phyloP scores from a whole-genome alignment of 1,284 basidiomycete genomes.

The Sparassis latifolia region DNA sequence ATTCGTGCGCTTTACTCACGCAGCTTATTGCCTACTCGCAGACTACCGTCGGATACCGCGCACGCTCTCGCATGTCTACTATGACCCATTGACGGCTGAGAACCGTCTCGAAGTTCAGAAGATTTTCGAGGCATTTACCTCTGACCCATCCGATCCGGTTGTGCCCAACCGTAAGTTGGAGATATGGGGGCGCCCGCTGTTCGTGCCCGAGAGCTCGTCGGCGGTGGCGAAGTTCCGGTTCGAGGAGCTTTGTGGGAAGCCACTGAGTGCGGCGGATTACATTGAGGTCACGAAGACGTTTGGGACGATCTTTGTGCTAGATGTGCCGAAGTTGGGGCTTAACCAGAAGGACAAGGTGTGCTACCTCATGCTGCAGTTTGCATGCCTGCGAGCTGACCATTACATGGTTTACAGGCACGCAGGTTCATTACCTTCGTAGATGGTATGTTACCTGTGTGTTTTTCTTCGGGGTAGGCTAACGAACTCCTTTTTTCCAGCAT shows the following conservation, averaged over 20 bases:
- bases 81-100: slow-evolving; percentile 65
- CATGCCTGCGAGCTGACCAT: background rate
- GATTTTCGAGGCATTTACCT: slow-evolving; percentile 68
- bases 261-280: slow-evolving; percentile 93
- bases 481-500: slow-evolving; percentile 40
- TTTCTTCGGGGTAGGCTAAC: background rate
- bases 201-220: slow-evolving; percentile 74
- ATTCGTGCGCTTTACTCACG: background rate
- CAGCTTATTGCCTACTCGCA: slow-evolving; percentile 33
- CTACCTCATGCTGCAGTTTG: slow-evolving; percentile 3
- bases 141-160: slow-evolving; percentile 51
- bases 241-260: slow-evolving; percentile 81
- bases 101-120: slow-evolving; percentile 73
- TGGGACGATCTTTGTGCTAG: slow-evolving; percentile 81
- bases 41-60: slow-evolving; percentile 92
- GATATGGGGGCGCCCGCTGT: slow-evolving; percentile 86
- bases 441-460: slow-evolving; percentile 38
- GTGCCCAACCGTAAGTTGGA: slow-evolving; percentile 60
- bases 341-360: slow-evolving; percentile 81
- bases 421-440: slow-evolving; percentile 98
- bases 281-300: slow-evolving; percentile 89
- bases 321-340: slow-evolving; percentile 86
- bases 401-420: slow-evolving; percentile 51
- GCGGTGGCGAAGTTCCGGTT: slow-evolving; percentile 87
- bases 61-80: slow-evolving; percentile 90